Conservation (phyloP, 73 alveolate species). For the Blepharisma stoltei region DNA sequence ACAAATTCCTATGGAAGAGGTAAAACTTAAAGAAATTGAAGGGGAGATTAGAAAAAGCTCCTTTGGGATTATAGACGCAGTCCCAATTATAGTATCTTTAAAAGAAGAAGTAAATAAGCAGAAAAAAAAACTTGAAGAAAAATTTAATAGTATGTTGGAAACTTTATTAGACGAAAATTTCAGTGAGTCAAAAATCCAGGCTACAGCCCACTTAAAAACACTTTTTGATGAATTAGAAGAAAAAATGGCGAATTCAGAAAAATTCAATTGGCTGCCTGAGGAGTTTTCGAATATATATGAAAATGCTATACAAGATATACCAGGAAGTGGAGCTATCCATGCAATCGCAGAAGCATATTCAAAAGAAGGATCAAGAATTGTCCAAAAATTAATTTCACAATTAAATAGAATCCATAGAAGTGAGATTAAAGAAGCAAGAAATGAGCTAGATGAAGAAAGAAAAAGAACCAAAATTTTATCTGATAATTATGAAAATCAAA, state of each 20-base stretch:
- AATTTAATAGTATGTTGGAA: background rate
- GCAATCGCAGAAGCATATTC: background rate
- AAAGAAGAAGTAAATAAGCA: conserved; percentile 49
- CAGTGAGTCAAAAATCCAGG: conserved; percentile 33
- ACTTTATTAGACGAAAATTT: background rate
- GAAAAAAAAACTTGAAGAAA: conserved; percentile 50
- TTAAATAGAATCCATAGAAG: background rate
- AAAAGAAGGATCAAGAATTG: background rate
- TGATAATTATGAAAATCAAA: background rate
- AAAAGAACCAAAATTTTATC: background rate
- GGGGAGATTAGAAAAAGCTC: conserved; percentile 40
- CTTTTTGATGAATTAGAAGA: conserved; percentile 34
- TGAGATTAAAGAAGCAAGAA: background rate
- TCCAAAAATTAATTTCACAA: conserved; percentile 2
- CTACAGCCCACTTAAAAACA: conserved; percentile 47
- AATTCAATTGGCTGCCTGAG: conserved; percentile 4
- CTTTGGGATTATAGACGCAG: conserved; percentile 42
- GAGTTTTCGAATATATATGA: conserved; percentile 7
- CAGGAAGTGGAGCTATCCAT: background rate
- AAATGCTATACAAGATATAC: background rate
- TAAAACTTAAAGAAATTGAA: conserved; percentile 32
- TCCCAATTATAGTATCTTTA: conserved; percentile 41
- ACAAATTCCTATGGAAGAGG: conserved; percentile 39
- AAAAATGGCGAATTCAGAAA: conserved; percentile 9
- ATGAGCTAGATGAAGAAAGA: conserved; percentile 23